Conservation (phyloP, 2,329 filamentous ascomycete species). For the Alternaria incomplexa region DNA sequence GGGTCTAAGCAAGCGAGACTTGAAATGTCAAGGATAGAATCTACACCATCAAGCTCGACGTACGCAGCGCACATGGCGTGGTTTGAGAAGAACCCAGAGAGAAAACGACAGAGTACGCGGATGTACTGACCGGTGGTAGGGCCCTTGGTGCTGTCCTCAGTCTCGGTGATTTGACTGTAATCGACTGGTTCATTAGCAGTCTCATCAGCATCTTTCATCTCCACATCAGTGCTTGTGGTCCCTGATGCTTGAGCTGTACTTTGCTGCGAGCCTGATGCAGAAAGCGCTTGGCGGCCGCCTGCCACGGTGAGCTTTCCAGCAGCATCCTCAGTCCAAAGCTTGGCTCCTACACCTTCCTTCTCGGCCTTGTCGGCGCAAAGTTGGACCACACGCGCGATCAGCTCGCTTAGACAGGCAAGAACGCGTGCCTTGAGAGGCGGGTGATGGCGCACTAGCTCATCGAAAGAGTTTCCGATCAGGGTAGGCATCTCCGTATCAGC, state of each 20-base stretch:
- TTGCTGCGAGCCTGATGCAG: constrained; percentile 51
- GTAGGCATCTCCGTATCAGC: constrained; percentile 74
- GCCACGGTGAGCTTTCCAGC: constrained; percentile 66
- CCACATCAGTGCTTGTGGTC: constrained; percentile 55
- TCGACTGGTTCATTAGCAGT: constrained; percentile 32
- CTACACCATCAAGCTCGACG: constrained; percentile 78
- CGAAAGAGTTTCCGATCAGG: constrained; percentile 82
- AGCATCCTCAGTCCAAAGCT: constrained; percentile 70
- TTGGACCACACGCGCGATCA: constrained; percentile 81
- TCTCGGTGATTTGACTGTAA: constrained; percentile 52
- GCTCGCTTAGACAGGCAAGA: constrained; percentile 82
- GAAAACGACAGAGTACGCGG: constrained; percentile 76
- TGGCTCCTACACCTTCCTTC: constrained; percentile 75
- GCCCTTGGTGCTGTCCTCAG: constrained; percentile 58
- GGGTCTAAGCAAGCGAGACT: constrained; percentile 81
- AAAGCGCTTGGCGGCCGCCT: constrained; percentile 56
- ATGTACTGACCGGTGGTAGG: constrained; percentile 72
- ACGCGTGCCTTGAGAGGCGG: constrained; percentile 81
- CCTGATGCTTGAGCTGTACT: constrained; percentile 18
- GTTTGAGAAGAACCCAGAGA: constrained; percentile 79
- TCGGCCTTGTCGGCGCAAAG: constrained; percentile 74
- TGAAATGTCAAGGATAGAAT: constrained; percentile 82
- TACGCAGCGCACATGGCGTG: constrained; percentile 74
- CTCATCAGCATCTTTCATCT: constrained; percentile 64
- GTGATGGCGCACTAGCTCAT: constrained; percentile 94